These are phyloP conservation scores for Colletotrichum sp. DNA, from an alignment of 2,329 filamentous ascomycete genomes.

Conservation along the genomic window DNA sequence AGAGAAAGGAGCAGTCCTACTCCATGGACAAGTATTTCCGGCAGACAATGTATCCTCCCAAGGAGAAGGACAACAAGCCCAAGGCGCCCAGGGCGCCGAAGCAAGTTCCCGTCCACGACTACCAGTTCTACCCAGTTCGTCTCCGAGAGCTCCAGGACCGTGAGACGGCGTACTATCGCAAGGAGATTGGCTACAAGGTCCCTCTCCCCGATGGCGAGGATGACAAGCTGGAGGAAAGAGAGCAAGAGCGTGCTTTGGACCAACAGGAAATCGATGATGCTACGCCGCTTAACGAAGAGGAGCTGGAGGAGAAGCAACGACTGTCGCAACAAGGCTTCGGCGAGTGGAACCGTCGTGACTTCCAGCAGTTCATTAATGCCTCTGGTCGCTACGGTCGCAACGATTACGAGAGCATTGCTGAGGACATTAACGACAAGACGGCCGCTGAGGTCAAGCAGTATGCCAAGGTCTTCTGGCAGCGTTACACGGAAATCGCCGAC, in stretches of 20 bases:
- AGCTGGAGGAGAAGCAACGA: conserved; percentile 83
- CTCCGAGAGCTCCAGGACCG: conserved; percentile 92
- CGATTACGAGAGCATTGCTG: conserved; percentile 83
- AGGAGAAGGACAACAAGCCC: conserved; percentile 87
- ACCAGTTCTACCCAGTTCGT: conserved; percentile 91
- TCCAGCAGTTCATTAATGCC: conserved; percentile 97
- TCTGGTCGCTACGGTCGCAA: conserved; percentile 90
- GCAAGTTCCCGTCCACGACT: conserved; percentile 91
- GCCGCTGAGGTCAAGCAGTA: conserved; percentile 87
- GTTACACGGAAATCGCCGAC: conserved; percentile 88
- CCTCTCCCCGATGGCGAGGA: conserved; percentile 88
- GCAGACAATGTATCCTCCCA: conserved; percentile 78
- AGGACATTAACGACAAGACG: conserved; percentile 91
- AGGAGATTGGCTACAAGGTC: conserved; percentile 95
- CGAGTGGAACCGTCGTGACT: conserved; percentile 96
- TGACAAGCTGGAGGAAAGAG: conserved; percentile 82
- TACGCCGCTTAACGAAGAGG: conserved; percentile 84
- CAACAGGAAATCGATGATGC: conserved; percentile 95
- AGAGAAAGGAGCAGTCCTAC: conserved; percentile 97
- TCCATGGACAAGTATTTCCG: conserved; percentile 99
- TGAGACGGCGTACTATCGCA: conserved; percentile 94
- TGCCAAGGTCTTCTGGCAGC: conserved; percentile 95
- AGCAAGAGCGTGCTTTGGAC: conserved; percentile 84
- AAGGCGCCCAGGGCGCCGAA: conserved; percentile 96
- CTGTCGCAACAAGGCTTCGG: conserved; percentile 87